Base-by-base conservation (phyloP, 116 monocot species). In the Papilionanthe hybrid region DNA sequence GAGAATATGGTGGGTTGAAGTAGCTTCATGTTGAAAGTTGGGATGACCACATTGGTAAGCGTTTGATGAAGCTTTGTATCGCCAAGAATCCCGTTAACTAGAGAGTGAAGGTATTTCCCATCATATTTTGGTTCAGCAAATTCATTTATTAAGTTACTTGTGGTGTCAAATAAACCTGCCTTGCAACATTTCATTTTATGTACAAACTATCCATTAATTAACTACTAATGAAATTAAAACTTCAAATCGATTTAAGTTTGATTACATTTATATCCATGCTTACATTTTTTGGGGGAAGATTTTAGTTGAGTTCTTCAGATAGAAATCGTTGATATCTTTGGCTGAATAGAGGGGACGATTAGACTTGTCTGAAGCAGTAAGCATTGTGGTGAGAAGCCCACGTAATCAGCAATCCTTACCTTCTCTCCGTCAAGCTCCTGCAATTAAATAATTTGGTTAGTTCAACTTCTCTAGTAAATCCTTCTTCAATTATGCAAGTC, bases 361-460 rank as follows among this genome's bases (percentile, higher is more conserved):
- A n/a, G 1, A 88, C 23, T 79, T 71, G 30, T 81, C 42, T 9
- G 91, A 86, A 68, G 85, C 83, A 0, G 88, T 79, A 1, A 91
- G 15, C 91, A 91, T 91, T 65, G 88, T 75, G 0, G 91, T 85
- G 4, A 91, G 83, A 1, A 91, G 79, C 0, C 88, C 91, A 8
- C 91, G 47, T 91, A 91, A 50, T 91, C 91, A 20, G 86, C 88
- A n/a, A 91, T 55, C 72, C 91, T 83, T 25, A 78, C 86, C 25
- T 83, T 81, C 69, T 80, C 79, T n/a, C 86, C 91, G 63, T 91
- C 88, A 72, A 88, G 76, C 47, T 79, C 78, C 91, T 91, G 30
- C 5, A n/a, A 44, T n/a, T 11, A 65, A 65, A 68, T 68, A 30
- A 15, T 4, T n/a, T n/a, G n/a, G n/a, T n/a, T n/a, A n/a, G n/a